Percentiles rank a stretch among this genome's conserved stretches.
phyloP scores from a whole-genome alignment of 441 rosid genomes.

The Euphorbia celastroides region DNA sequence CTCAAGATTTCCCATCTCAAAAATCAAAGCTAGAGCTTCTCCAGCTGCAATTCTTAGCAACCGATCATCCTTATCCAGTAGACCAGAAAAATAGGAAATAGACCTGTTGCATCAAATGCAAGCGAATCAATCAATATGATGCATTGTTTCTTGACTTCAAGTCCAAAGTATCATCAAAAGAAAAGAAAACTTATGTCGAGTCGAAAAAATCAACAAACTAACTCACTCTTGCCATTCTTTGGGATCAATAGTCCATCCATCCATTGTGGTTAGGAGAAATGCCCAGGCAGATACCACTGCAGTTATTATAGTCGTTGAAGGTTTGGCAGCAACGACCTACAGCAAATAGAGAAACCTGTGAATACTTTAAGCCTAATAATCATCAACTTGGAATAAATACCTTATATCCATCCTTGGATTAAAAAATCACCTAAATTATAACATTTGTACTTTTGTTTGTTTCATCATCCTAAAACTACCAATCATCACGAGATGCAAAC shows the following conservation, averaged over 20 bases:
- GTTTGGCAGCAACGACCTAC: constrained; percentile 69
- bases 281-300: constrained; percentile 92
- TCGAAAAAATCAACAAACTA: constrained; percentile 5
- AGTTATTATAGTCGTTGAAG: constrained; percentile 50
- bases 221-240: constrained; percentile 84
- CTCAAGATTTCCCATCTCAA: constrained; percentile 66
- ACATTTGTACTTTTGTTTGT: neutral
- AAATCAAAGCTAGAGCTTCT: constrained; percentile 78
- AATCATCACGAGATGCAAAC: neutral
- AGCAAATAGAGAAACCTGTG: neutral
- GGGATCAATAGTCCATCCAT: constrained; percentile 48
- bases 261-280: constrained; percentile 72
- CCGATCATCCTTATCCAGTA: constrained; percentile 86
- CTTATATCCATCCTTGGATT: neutral
- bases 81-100: constrained; percentile 58
- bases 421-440: neutral
- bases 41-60: constrained; percentile 93
- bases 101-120: constrained; percentile 45
- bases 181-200: neutral
- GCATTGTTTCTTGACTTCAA: neutral
- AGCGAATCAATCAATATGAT: constrained; percentile 12
- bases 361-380: constrained; percentile 3
- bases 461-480: neutral
- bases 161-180: neutral
- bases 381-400: neutral